Percentiles rank a stretch among this genome's conserved stretches.
phyloP scores from a whole-genome alignment of 2,329 filamentous ascomycete genomes.

The Verticillium zaregamsianum region DNA sequence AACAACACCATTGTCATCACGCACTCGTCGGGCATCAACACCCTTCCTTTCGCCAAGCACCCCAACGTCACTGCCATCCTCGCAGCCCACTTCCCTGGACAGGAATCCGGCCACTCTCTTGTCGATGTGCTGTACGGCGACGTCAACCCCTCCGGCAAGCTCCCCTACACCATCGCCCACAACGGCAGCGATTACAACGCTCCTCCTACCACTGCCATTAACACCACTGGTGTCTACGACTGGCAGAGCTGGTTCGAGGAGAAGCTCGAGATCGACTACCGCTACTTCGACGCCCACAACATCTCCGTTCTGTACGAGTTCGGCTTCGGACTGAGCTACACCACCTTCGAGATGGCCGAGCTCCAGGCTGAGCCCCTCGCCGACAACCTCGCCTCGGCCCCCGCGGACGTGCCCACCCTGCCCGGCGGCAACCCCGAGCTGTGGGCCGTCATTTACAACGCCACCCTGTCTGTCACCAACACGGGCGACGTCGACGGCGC shows the following conservation, averaged over 20 bases:
- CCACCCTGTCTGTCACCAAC: slow-evolving; percentile 37
- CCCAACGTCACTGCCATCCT: slow-evolving; percentile 63
- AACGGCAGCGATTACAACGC: slow-evolving; percentile 44
- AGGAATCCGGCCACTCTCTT: slow-evolving; percentile 66
- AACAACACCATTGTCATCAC: slow-evolving; percentile 59
- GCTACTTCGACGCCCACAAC: slow-evolving; percentile 60
- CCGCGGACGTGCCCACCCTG: slow-evolving; percentile 21
- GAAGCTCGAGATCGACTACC: slow-evolving; percentile 50
- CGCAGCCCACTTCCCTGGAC: slow-evolving; percentile 66
- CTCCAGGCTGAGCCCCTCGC: slow-evolving; percentile 39
- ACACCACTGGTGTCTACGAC: slow-evolving; percentile 31
- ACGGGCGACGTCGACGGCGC: slow-evolving; percentile 18
- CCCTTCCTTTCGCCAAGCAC: slow-evolving; percentile 54
- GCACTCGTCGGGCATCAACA: slow-evolving; percentile 64
- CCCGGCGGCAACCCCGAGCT: slow-evolving; percentile 49
- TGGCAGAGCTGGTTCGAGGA: slow-evolving; percentile 31
- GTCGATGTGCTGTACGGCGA: slow-evolving; percentile 66
- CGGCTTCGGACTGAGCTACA: slow-evolving; percentile 65
- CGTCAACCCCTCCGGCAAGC: slow-evolving; percentile 62
- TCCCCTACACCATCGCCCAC: slow-evolving; percentile 69
- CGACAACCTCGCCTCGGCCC: slow-evolving; percentile 48
- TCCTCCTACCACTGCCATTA: slow-evolving; percentile 35
- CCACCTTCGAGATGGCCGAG: slow-evolving; percentile 52
- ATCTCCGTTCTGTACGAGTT: slow-evolving; percentile 56
- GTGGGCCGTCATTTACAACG: slow-evolving; percentile 35